Evolutionary conservation across 2,329 filamentous ascomycete species (phyloP), one percentile per base, ranked within the genome.

Genomic region (Aspergillus luchuensis): DNA sequence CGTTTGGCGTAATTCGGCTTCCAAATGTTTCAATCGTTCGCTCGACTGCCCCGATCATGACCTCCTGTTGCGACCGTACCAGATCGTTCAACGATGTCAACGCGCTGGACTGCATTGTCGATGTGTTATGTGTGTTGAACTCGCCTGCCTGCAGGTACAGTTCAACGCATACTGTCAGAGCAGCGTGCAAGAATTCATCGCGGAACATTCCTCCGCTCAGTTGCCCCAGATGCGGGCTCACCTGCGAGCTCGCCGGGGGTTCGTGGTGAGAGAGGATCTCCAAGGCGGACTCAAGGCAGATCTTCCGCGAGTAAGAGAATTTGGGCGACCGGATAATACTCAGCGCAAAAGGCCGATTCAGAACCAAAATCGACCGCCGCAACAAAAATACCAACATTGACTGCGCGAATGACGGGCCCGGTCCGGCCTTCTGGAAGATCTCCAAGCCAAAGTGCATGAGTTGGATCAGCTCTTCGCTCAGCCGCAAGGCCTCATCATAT

Each of bases 321-420:
- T 72, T 70, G 0, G 74, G 74, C 5, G 74, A 65, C 3, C 67
- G 62, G 10, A 68, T 64, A 11, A 76, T 71, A 58, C 71, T 75
- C n/a, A 73, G 63, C 1, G 72, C 73, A 54, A 74, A 76, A 1
- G 74, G 75, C 7, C 78, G 79, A 63, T 88, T 85, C 0, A 88
- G 73, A 0, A 80, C 77, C 13, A 87, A 78, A 2, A 87, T 66
- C 66, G 85, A 87, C 13, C 85, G 82, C 5, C 82, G 81, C 4
- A 84, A 74, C 0, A 84, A 73, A 43, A 82, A 80, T 52, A 85
- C 80, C 25, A 85, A 71, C 5, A 86, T 67, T 2, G 71, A 74
- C 43, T 68, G 67, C 5, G 72, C 67, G 21, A 75, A 75, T 17
- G 67, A 63, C 45, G 68, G 59, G 15, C 61, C 65, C 5, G 57